Evolutionary conservation across 1,284 basidiomycete species (phyloP), one percentile per base, ranked within the genome.

Genomic region (Vanrija sp.): DNA sequence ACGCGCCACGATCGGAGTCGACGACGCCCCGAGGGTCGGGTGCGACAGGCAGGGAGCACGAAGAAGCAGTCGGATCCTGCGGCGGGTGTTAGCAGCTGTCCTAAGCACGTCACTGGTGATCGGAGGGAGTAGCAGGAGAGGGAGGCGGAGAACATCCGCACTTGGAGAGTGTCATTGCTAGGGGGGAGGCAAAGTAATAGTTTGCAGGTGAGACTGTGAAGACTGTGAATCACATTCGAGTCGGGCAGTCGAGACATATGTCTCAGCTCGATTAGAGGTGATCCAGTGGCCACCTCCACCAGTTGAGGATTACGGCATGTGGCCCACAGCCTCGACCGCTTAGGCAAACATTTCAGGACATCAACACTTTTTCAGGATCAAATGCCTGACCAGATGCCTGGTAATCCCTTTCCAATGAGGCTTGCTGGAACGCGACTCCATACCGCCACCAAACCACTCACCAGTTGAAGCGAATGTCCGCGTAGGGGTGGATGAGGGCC

Each of bases 21-120:
- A 55, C n/a, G 51, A 54, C n/a, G 60, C 54, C 34, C 53, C 58
- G 25, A 57, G 58, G 14, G 53, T 58, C 2, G 57, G 56, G 38
- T 62, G 61, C 39, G 54, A 51, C 21, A 62, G 28, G 47, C 51
- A 51, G 8, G 63, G 63, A 4, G 57, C 57, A 43, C 60, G 58
- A 15, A 68, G 57, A 7, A 66, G 52, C 21, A 68, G 59, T 2
- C 64, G 63, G 15, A 68, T 57, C 66, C 65, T 65, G 46, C 28
- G 16, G n/a, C 16, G 7, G 46, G 0, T 8, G 47, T 57, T 38
- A 57, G 50, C 40, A 23, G 18, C 42, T 9, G 42, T 5, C 18
- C 42, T 14, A 39, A 16, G 7, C 2, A 5, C 6, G 29, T 42
- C 18, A 43, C 19, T 23, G 16, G 23, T 25, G 19, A 19, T 29